These are phyloP conservation scores for Nakazawaea ernobii DNA, from an alignment of 805 yeast species.

Conservation along the genomic window DNA sequence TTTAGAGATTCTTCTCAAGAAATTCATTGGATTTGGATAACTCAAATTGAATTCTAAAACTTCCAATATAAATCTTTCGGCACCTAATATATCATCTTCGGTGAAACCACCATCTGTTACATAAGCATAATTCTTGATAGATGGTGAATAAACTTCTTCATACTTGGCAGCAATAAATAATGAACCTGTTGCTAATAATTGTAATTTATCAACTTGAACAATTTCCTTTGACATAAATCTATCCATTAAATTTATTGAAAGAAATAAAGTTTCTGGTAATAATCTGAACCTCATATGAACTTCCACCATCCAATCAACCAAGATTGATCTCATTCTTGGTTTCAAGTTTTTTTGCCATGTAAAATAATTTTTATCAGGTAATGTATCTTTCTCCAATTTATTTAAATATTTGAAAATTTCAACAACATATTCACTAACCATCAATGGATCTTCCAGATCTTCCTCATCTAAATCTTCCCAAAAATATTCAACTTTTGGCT, in stretches of 20 bases:
- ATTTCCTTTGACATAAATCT: conserved; percentile 71
- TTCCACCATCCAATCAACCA: conserved; percentile 93
- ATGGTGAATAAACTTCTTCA: conserved; percentile 88
- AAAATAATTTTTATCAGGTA: conserved; percentile 69
- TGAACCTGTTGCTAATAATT: conserved; percentile 80
- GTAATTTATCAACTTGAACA: conserved; percentile 74
- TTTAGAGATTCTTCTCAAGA: conserved; percentile 79
- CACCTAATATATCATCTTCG: conserved; percentile 74
- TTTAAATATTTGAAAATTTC: conserved; percentile 82
- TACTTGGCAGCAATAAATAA: conserved; percentile 88
- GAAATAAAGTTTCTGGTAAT: conserved; percentile 77
- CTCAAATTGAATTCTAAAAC: conserved; percentile 68
- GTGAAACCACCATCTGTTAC: conserved; percentile 83
- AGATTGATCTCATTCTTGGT: conserved; percentile 78
- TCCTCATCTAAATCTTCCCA: conserved; percentile 76
- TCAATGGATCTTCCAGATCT: conserved; percentile 67
- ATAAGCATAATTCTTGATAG: conserved; percentile 78
- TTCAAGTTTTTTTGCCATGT: conserved; percentile 59
- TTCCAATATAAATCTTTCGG: conserved; percentile 74
- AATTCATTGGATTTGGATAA: conserved; percentile 88
- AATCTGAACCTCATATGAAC: conserved; percentile 80
- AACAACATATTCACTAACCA: conserved; percentile 89
- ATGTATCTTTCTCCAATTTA: conserved; percentile 62
- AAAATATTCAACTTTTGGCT: conserved; percentile 33
- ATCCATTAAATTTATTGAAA: conserved; percentile 84